A percentile compares a stretch with the other conserved stretches of the same genome.
Conservation (phyloP, 148 eudicot species). For the Beta vulgaris region DNA sequence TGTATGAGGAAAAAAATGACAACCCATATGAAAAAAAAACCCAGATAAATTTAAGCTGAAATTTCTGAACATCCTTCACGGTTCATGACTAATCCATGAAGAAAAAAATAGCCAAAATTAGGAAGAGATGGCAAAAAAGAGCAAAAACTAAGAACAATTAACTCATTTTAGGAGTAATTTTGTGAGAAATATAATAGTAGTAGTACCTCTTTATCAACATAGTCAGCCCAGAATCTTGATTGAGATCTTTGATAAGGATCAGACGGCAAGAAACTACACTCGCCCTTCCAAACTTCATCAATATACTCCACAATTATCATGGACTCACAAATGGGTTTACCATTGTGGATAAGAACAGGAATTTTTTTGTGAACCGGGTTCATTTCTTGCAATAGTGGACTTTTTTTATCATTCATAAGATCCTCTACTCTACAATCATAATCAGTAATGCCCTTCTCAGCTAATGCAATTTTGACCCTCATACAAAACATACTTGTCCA, state of each 20-base stretch:
- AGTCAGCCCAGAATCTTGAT: constrained; percentile 59
- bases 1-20: constrained; percentile 11
- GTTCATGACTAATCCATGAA: too few relatives aligned
- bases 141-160: background rate
- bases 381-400: constrained; percentile 32
- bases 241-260: constrained; percentile 47
- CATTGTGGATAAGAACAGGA: constrained; percentile 56
- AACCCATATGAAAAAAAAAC: constrained; percentile 22
- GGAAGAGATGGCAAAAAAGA: too few relatives aligned
- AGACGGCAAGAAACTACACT: constrained; percentile 35
- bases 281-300: constrained; percentile 51
- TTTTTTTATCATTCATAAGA: constrained; percentile 18
- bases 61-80: background rate
- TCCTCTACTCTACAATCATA: constrained; percentile 34
- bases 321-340: constrained; percentile 57
- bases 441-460: constrained; percentile 34
- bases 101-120: too few relatives aligned
- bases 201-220: constrained; percentile 48
- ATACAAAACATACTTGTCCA: constrained; percentile 30
- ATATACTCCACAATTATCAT: constrained; percentile 48
- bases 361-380: constrained; percentile 52
- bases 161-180: background rate
- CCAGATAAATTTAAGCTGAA: constrained; percentile 13
- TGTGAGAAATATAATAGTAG: background rate
- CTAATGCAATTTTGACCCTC: constrained; percentile 40